Conservation (phyloP, 805 yeast genomes). For the Candida caryicola region DNA sequence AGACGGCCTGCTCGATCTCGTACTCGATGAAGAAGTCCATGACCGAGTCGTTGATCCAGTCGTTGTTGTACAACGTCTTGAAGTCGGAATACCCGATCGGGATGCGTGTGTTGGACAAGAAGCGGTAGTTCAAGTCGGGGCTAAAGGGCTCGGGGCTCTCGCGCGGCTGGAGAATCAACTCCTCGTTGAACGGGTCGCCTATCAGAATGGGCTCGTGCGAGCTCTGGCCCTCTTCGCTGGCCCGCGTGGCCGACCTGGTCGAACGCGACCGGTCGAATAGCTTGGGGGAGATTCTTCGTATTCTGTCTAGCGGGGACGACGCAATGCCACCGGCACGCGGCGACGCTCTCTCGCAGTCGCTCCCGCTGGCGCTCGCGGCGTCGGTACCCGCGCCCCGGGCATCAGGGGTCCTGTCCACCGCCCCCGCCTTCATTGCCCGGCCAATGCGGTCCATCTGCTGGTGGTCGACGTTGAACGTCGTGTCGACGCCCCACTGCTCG, state of each 20-base stretch:
- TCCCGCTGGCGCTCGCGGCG: not conserved
- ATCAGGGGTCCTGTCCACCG: not conserved
- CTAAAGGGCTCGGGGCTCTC: conserved; percentile 41
- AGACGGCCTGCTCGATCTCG: conserved; percentile 41
- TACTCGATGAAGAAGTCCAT: conserved; percentile 79
- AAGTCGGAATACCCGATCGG: conserved; percentile 69
- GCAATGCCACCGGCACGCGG: not conserved
- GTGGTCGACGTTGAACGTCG: conserved; percentile 2
- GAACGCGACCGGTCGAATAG: not conserved
- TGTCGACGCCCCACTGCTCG: conserved; percentile 3
- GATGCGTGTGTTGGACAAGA: conserved; percentile 53
- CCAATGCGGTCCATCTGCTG: conserved; percentile 2
- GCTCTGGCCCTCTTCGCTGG: not conserved
- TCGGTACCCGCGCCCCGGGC: not conserved
- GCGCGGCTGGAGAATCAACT: conserved; percentile 5
- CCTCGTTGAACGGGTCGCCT: conserved; percentile 3
- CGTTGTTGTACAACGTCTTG: conserved; percentile 70
- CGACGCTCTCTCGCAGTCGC: not conserved
- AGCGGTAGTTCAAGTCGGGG: conserved; percentile 47
- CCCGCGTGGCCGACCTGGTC: not conserved
- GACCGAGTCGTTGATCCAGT: conserved; percentile 87
- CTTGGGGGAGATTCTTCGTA: conserved; percentile 1
- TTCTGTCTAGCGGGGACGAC: not conserved
- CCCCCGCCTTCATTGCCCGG: not conserved
- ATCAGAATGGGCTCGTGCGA: not conserved